phyloP scores from a whole-genome alignment of 116 monocot genomes.

The Papilionanthe hybrid region DNA sequence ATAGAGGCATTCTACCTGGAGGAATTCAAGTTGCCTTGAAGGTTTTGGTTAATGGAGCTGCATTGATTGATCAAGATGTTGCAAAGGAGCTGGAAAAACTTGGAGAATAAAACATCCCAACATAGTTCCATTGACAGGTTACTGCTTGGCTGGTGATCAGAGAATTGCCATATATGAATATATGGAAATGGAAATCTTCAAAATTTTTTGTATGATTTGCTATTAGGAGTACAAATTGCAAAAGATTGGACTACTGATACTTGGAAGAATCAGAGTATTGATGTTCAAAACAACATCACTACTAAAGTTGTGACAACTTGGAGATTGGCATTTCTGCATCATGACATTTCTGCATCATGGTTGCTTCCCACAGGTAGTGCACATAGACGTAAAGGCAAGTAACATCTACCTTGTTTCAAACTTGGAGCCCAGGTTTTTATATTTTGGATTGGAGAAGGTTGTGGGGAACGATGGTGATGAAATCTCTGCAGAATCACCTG shows the following conservation, averaged over 20 bases:
- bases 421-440: constrained; percentile 64
- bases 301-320: constrained; percentile 54
- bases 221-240: constrained; percentile 46
- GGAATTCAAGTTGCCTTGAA: constrained; percentile 69
- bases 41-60: constrained; percentile 45
- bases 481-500: constrained; percentile 23
- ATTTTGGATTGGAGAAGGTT: constrained; percentile 69
- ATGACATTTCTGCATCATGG: constrained; percentile 87
- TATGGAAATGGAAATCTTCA: constrained; percentile 94
- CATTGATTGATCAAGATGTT: constrained; percentile 39
- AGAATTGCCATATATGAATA: constrained; percentile 82
- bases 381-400: constrained; percentile 69
- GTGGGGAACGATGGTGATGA: constrained; percentile 32
- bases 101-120: constrained; percentile 71
- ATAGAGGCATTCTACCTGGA: constrained; percentile 60
- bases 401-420: constrained; percentile 70
- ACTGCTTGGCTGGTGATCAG: constrained; percentile 75
- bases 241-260: constrained; percentile 74
- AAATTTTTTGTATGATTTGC: constrained; percentile 62
- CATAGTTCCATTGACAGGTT: constrained; percentile 69
- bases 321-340: constrained; percentile 70
- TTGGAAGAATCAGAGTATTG: constrained; percentile 56
- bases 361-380: constrained; percentile 80
- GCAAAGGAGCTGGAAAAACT: constrained; percentile 66
- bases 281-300: constrained; percentile 47